phyloP scores from a whole-genome alignment of 345 rosid species.

The Melaleuca quinquenervia region DNA sequence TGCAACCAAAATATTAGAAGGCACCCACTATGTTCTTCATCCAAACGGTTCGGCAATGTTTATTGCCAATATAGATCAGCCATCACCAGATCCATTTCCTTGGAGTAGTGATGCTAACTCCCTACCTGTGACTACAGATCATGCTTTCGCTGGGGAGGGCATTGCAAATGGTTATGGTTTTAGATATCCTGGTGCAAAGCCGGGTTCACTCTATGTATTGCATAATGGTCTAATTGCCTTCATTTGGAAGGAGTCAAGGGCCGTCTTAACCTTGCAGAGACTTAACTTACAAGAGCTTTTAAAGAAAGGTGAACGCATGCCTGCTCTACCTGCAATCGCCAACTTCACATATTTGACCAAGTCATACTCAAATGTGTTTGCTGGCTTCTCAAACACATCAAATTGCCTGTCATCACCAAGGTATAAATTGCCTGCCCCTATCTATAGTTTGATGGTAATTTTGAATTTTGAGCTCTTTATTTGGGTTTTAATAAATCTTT shows the following conservation, averaged over 20 bases:
- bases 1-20: slow-evolving; percentile 84
- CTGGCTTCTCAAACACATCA: slow-evolving; percentile 38
- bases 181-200: slow-evolving; percentile 83
- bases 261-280: slow-evolving; percentile 64
- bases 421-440: slow-evolving; percentile 8
- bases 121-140: slow-evolving; percentile 24
- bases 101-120: slow-evolving; percentile 53
- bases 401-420: slow-evolving; percentile 35
- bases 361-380: slow-evolving; percentile 70
- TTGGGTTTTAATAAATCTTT: neutral
- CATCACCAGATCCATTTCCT: slow-evolving; percentile 60
- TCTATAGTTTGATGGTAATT: neutral
- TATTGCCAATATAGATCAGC: slow-evolving; percentile 54
- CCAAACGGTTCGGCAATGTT: slow-evolving; percentile 95
- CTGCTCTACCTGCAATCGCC: slow-evolving; percentile 47
- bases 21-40: slow-evolving; percentile 74
- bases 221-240: slow-evolving; percentile 65
- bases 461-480: neutral
- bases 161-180: slow-evolving; percentile 89
- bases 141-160: slow-evolving; percentile 66
- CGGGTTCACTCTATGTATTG: slow-evolving; percentile 62
- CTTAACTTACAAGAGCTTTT: slow-evolving; percentile 56
- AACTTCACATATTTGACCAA: slow-evolving; percentile 76
- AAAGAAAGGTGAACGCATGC: slow-evolving; percentile 61
- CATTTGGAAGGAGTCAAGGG: slow-evolving; percentile 73